Evolutionary conservation across 495 filamentous ascomycete species (phyloP).

Genomic region (Thermochaetoides thermophila): DNA sequence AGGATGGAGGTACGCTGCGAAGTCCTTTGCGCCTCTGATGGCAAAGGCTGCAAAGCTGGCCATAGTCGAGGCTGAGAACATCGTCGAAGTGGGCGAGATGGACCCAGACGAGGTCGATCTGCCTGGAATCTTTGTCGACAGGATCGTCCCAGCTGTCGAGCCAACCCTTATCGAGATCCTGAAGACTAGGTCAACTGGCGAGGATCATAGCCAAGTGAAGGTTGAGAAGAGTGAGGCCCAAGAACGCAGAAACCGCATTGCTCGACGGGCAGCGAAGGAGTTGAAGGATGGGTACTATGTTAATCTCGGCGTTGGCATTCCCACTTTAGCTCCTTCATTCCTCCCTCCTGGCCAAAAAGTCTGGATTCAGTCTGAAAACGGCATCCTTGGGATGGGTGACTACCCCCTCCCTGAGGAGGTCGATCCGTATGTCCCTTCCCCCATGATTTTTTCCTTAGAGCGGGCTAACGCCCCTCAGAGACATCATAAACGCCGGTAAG

Average conservation of each 20-base stretch:
- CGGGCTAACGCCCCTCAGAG: too few species aligned
- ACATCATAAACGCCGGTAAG: conserved; percentile 49
- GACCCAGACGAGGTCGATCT: conserved; percentile 43
- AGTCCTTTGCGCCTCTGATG: conserved; percentile 43
- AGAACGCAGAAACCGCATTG: conserved; percentile 40
- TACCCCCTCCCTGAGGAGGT: conserved; percentile 39
- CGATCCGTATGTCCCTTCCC: conserved; percentile 27
- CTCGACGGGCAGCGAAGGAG: conserved; percentile 44
- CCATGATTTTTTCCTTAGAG: too few species aligned
- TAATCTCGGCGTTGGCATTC: conserved; percentile 52
- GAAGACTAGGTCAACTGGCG: conserved; percentile 26
- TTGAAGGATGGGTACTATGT: conserved; percentile 50
- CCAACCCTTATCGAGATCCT: conserved; percentile 42
- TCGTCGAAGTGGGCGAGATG: conserved; percentile 45
- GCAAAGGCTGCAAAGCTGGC: conserved; percentile 47
- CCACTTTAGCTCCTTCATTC: conserved; percentile 45
- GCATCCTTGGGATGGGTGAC: conserved; percentile 46
- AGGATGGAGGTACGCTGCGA: conserved; percentile 44
- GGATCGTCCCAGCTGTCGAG: conserved; percentile 43
- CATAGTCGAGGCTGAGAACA: conserved; percentile 56
- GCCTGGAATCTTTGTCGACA: conserved; percentile 48
- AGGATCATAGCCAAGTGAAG: conserved; percentile 9
- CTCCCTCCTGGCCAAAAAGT: conserved; percentile 33
- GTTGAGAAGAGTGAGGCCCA: conserved; percentile 17
- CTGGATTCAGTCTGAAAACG: conserved; percentile 48